Evolutionary conservation across 169 alveolate species (phyloP).

Genomic region (Plasmodium gaboni): DNA sequence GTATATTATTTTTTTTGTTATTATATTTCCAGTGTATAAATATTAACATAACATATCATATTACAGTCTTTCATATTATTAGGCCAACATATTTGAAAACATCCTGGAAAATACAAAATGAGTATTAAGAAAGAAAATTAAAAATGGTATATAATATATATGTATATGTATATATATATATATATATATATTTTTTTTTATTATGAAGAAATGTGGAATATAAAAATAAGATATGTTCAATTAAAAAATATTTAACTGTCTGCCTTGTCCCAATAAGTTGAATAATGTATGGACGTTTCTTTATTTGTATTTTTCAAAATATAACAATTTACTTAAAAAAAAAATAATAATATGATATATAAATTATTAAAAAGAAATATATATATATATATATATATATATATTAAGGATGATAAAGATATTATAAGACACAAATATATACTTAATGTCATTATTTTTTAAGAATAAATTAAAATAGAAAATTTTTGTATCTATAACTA

Average conservation of each 20-base stretch:
- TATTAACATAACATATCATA: conserved; percentile 58
- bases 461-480: too few species aligned
- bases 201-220: neutral
- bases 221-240: too few species aligned
- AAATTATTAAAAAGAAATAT: neutral
- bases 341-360: neutral
- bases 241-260: conserved; percentile 33
- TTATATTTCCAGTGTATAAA: conserved; percentile 37
- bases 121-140: neutral
- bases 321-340: conserved; percentile 68
- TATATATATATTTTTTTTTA: conserved; percentile 4
- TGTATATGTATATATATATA: neutral
- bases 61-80: conserved; percentile 45
- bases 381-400: neutral
- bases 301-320: conserved; percentile 53
- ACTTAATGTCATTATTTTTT: too few species aligned
- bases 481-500: too few species aligned
- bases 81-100: conserved; percentile 74
- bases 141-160: neutral
- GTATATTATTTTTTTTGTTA: neutral
- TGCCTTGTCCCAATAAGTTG: conserved; percentile 72
- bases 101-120: conserved; percentile 18
- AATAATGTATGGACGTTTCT: conserved; percentile 51
- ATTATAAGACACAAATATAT: too few species aligned
- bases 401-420: neutral